These are phyloP conservation scores for Angophora floribunda DNA, from an alignment of 345 rosid genomes.

Conservation along the genomic window DNA sequence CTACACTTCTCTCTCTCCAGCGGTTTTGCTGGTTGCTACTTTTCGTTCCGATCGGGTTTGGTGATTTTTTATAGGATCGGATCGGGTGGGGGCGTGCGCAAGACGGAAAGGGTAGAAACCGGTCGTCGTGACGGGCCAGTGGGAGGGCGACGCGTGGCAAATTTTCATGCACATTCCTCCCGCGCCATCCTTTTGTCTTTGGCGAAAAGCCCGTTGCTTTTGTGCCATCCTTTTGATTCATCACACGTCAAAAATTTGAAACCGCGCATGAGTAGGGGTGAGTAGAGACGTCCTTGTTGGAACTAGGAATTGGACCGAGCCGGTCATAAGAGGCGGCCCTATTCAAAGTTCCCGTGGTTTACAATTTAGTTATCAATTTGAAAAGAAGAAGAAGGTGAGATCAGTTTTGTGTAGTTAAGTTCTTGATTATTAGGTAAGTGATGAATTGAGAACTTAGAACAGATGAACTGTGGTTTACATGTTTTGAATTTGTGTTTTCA, in stretches of 20 bases:
- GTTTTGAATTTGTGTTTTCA: background rate
- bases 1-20: background rate
- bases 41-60: rapidly evolving
- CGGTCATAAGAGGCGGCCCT: too few species aligned
- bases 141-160: background rate
- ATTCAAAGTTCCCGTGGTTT: too few species aligned
- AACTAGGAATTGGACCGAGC: too few species aligned
- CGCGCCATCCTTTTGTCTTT: background rate
- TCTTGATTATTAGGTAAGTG: too few species aligned
- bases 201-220: background rate
- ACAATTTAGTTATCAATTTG: too few species aligned
- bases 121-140: background rate
- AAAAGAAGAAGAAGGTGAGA: too few species aligned
- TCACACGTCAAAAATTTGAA: too few species aligned
- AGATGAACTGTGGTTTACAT: rapidly evolving
- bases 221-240: too few species aligned
- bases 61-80: background rate
- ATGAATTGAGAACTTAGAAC: background rate
- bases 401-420: too few species aligned
- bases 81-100: background rate
- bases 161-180: background rate
- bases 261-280: too few species aligned
- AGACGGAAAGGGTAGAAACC: background rate
- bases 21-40: background rate
- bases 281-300: too few species aligned